Evolutionary conservation across 441 rosid species (phyloP).

Genomic region (Euphorbia schlechtendalii): DNA sequence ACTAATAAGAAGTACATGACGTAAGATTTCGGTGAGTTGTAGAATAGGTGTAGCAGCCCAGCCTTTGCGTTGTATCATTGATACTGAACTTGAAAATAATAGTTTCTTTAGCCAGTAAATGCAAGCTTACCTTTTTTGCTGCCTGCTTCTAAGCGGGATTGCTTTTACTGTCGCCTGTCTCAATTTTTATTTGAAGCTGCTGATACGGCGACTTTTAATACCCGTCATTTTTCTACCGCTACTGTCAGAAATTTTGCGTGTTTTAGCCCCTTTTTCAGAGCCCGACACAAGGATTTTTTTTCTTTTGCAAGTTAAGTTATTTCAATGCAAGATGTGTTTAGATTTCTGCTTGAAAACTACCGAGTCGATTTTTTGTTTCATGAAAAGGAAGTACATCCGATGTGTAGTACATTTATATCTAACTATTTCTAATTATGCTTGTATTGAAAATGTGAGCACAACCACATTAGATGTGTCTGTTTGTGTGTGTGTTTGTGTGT

Average conservation of each 20-base stretch:
- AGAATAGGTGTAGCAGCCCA: slow-evolving; percentile 29
- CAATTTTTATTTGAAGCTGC: not conserved
- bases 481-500: too few relatives aligned
- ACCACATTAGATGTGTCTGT: too few relatives aligned
- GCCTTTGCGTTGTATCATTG: too few relatives aligned
- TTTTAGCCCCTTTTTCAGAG: not conserved
- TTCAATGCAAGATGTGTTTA: too few relatives aligned
- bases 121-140: slow-evolving; percentile 10
- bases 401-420: too few relatives aligned
- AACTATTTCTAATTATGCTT: too few relatives aligned
- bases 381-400: too few relatives aligned
- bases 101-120: slow-evolving; percentile 19
- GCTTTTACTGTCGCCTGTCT: not conserved
- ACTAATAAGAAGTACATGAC: slow-evolving; percentile 8
- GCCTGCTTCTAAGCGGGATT: not conserved
- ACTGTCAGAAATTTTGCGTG: not conserved
- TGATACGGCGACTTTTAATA: not conserved
- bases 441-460: too few relatives aligned
- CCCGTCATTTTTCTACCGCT: not conserved
- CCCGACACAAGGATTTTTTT: not conserved
- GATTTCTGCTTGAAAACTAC: too few relatives aligned
- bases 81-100: slow-evolving; percentile 8
- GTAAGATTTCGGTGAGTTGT: slow-evolving; percentile 35
- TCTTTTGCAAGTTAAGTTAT: too few relatives aligned
- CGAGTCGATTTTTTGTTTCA: too few relatives aligned